Evolutionary conservation across 75 land plant species (phyloP).

Genomic region (Selaginella moellendorffii): DNA sequence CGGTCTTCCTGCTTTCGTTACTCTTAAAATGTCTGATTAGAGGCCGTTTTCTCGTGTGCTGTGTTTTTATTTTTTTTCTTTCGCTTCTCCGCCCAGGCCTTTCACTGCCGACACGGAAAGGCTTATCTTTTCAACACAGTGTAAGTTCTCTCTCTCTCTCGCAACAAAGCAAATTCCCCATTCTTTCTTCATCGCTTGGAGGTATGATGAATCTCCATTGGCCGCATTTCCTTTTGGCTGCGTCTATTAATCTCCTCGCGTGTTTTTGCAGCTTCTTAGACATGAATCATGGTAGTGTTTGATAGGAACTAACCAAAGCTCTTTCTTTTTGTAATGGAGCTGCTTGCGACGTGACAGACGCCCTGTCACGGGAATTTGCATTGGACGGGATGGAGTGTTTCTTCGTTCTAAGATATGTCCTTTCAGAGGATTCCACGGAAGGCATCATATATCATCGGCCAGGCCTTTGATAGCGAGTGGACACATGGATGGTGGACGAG

Average conservation of each 20-base stretch:
- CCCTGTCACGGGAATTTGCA: too few species aligned
- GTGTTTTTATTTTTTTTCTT: background rate
- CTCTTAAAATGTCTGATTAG: background rate
- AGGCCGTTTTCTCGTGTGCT: too few species aligned
- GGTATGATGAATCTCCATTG: background rate
- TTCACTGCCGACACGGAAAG: conserved; percentile 65
- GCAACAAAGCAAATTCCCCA: conserved; percentile 3
- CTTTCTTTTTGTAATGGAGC: background rate
- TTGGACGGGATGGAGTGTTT: too few species aligned
- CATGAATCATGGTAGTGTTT: background rate
- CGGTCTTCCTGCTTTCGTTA: background rate
- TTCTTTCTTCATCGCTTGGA: background rate
- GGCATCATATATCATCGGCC: too few species aligned
- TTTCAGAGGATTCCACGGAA: too few species aligned
- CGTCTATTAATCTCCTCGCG: background rate
- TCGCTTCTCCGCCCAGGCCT: conserved; percentile 27
- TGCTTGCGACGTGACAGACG: too few species aligned
- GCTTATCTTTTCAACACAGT: conserved; percentile 73
- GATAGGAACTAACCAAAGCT: background rate
- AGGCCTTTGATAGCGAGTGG: too few species aligned
- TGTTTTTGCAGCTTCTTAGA: background rate
- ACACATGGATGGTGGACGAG: too few species aligned
- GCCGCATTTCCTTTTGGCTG: background rate
- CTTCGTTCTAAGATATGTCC: too few species aligned
- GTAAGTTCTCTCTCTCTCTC: conserved; percentile 33